A percentile compares a stretch with the other conserved stretches of the same genome.
phyloP scores from a whole-genome alignment of 352 stramenopile genomes.

The Pythium rhizo-oryzae region DNA sequence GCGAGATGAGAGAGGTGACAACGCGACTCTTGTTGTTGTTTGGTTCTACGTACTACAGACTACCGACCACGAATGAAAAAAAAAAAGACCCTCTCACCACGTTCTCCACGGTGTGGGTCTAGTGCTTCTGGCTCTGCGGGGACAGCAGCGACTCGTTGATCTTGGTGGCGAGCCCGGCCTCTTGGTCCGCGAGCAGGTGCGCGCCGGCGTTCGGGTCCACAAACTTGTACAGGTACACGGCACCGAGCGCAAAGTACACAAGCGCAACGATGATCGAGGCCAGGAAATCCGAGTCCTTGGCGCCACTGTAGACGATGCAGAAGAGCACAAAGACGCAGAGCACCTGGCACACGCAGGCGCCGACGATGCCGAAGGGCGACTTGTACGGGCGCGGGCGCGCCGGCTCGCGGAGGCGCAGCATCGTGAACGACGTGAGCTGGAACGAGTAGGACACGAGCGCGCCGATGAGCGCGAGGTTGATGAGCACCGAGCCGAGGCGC shows the following conservation, averaged over 20 bases:
- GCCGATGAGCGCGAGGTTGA: constrained; percentile 65
- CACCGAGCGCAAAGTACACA: constrained; percentile 50
- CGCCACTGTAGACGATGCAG: constrained; percentile 68
- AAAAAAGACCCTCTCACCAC: too few relatives aligned
- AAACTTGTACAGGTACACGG: constrained; percentile 32
- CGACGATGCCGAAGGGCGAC: constrained; percentile 56
- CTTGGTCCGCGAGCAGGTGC: constrained; percentile 23
- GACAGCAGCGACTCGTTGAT: constrained; percentile 35
- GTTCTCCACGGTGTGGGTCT: not conserved
- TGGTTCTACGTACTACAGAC: not conserved
- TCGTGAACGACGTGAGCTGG: constrained; percentile 66
- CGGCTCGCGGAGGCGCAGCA: constrained; percentile 53
- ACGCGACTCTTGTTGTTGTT: not conserved
- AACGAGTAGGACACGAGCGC: constrained; percentile 69
- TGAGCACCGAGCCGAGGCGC: constrained; percentile 60
- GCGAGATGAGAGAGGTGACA: not conserved
- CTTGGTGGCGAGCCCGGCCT: constrained; percentile 17
- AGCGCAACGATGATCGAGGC: constrained; percentile 53
- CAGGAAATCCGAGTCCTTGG: constrained; percentile 57
- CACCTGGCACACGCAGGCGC: constrained; percentile 51
- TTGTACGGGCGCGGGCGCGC: constrained; percentile 53
- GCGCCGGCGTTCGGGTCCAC: constrained; percentile 15
- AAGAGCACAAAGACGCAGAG: constrained; percentile 48
- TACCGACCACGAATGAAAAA: too few relatives aligned
- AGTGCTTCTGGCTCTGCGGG: constrained; percentile 27